Percentiles rank a stretch among this genome's conserved stretches.
phyloP scores from a whole-genome alignment of 768 basidiomycete species.

The Boletus vermiculosoides region DNA sequence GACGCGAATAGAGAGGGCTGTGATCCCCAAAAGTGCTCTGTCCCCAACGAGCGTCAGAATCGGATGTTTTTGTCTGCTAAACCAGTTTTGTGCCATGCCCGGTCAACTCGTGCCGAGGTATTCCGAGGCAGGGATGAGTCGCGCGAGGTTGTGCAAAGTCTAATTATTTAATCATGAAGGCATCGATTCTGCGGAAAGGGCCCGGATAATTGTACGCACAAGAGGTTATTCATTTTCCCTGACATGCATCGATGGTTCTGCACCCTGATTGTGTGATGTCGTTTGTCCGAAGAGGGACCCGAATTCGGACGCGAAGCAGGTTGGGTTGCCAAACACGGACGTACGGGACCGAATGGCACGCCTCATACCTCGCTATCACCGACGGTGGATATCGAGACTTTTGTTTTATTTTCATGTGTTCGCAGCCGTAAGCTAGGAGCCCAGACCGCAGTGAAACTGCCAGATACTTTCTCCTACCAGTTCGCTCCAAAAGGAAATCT shows the following conservation, averaged over 20 bases:
- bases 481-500: conserved; percentile 10
- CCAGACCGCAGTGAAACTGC: neutral
- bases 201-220: neutral
- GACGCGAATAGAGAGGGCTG: neutral
- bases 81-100: neutral
- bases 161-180: conserved; percentile 6
- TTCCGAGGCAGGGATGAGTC: neutral
- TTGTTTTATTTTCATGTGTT: neutral
- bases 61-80: neutral
- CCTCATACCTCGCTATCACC: neutral
- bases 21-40: neutral
- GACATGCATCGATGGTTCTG: neutral
- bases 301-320: neutral
- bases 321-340: neutral
- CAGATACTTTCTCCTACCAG: neutral
- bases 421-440: neutral
- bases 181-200: neutral
- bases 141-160: neutral
- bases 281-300: neutral
- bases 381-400: neutral
- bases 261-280: neutral
- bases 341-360: conserved; percentile 3
- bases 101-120: neutral
- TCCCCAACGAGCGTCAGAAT: neutral
- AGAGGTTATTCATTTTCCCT: neutral